phyloP scores from a whole-genome alignment of 1,139 yeast species.

The Yamadazyma sp. region DNA sequence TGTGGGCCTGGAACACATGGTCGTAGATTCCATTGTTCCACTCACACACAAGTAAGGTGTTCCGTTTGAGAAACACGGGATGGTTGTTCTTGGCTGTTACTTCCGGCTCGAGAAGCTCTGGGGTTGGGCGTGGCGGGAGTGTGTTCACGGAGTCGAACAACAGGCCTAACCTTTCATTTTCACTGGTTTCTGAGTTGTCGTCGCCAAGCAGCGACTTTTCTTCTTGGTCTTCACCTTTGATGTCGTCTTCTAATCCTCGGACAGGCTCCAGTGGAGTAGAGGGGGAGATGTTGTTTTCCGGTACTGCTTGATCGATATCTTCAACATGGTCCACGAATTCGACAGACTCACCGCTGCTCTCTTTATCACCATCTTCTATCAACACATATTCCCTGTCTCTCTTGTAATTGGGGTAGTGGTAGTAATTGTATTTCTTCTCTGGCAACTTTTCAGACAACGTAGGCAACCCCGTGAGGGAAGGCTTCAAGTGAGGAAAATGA shows the following conservation, averaged over 20 bases:
- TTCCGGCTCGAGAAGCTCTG: conserved; percentile 8
- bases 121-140: conserved; percentile 13
- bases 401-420: conserved; percentile 21
- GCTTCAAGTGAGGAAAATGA: conserved; percentile 33
- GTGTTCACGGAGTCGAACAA: conserved; percentile 31
- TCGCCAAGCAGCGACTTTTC: conserved; percentile 4
- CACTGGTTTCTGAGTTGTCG: conserved; percentile 11
- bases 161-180: conserved; percentile 25
- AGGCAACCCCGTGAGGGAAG: conserved; percentile 28
- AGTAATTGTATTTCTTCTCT: conserved; percentile 29
- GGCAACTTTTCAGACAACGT: conserved; percentile 30
- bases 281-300: neutral
- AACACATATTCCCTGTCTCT: conserved; percentile 24
- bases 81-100: conserved; percentile 15
- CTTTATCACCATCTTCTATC: conserved; percentile 10
- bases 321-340: conserved; percentile 5
- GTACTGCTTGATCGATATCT: conserved; percentile 4
- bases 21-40: conserved; percentile 57
- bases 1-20: conserved; percentile 48
- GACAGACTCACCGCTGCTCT: neutral
- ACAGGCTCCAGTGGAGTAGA: neutral
- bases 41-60: conserved; percentile 66
- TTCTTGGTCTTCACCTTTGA: neutral
- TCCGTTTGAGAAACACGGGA: conserved; percentile 26
- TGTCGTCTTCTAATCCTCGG: conserved; percentile 3